These are phyloP conservation scores for Aquanectria penicillioides DNA, from an alignment of 2,329 filamentous ascomycete species.

Conservation along the genomic window DNA sequence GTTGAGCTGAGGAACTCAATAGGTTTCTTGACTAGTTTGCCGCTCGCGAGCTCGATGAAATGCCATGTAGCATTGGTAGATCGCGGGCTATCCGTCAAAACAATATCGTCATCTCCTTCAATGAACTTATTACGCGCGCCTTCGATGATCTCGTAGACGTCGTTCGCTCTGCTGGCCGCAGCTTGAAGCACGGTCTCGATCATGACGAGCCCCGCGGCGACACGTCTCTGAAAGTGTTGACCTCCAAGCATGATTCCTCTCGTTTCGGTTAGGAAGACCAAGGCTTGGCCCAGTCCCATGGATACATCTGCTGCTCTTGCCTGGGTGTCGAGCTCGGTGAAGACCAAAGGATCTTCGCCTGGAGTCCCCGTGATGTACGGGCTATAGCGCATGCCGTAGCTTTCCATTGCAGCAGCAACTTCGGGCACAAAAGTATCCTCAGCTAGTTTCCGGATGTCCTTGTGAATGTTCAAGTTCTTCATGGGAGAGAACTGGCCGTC, in stretches of 20 bases:
- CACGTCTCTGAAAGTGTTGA: slow-evolving; percentile 47
- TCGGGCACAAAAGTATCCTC: slow-evolving; percentile 32
- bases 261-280: slow-evolving; percentile 41
- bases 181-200: slow-evolving; percentile 39
- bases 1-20: slow-evolving; percentile 40
- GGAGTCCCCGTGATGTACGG: slow-evolving; percentile 39
- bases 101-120: slow-evolving; percentile 36
- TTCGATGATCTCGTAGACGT: slow-evolving; percentile 34
- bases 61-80: slow-evolving; percentile 39
- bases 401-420: slow-evolving; percentile 37
- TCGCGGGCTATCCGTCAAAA: slow-evolving; percentile 35
- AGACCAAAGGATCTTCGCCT: slow-evolving; percentile 27
- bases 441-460: slow-evolving; percentile 38
- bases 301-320: slow-evolving; percentile 40
- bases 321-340: slow-evolving; percentile 40
- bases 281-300: slow-evolving; percentile 36
- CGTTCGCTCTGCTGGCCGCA: slow-evolving; percentile 33
- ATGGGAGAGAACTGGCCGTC: slow-evolving; percentile 41
- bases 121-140: slow-evolving; percentile 36
- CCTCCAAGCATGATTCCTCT: slow-evolving; percentile 43
- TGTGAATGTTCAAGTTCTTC: slow-evolving; percentile 44
- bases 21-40: slow-evolving; percentile 34
- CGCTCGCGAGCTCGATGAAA: slow-evolving; percentile 39
- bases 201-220: slow-evolving; percentile 40
- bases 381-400: slow-evolving; percentile 35